Percentiles rank a stretch among this genome's conserved stretches.
phyloP scores from a whole-genome alignment of 2,329 filamentous ascomycete species.

The Epichloe baconii region DNA sequence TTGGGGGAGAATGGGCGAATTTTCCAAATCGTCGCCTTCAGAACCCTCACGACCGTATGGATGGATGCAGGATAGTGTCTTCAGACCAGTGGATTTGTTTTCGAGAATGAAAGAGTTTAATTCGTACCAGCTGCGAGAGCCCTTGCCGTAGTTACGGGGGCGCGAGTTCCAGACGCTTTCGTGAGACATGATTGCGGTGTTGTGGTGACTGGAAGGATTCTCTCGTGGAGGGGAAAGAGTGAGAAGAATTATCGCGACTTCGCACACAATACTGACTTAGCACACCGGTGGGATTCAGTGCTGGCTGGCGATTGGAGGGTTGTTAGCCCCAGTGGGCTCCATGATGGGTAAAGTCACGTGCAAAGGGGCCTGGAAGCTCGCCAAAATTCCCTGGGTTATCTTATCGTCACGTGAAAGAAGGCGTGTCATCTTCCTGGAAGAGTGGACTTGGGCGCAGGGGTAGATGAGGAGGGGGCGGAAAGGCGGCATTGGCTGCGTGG shows the following conservation, averaged over 20 bases:
- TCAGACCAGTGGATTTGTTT: not conserved
- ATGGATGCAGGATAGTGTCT: not conserved
- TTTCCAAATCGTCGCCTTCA: not conserved
- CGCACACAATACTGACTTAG: constrained; percentile 3
- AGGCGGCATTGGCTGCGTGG: not conserved
- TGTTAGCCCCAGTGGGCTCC: constrained; percentile 21
- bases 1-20: not conserved
- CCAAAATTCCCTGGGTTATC: not conserved
- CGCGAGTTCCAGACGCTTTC: constrained; percentile 99
- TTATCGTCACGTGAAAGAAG: constrained; percentile 11
- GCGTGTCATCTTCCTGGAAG: not conserved
- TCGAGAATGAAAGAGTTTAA: not conserved
- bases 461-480: constrained; percentile 1
- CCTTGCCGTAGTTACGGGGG: constrained; percentile 95
- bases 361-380: not conserved
- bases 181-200: constrained; percentile 48
- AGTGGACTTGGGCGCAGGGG: not conserved
- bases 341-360: not conserved
- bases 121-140: constrained; percentile 79
- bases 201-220: constrained; percentile 3
- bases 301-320: constrained; percentile 23
- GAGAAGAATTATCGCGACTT: constrained; percentile 8
- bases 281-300: constrained; percentile 9
- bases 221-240: constrained; percentile 11
- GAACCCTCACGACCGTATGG: not conserved